A percentile compares a stretch with the other conserved stretches of the same genome.
Conservation (phyloP, 352 stramenopile genomes). For the Phytophthora ramorum region DNA sequence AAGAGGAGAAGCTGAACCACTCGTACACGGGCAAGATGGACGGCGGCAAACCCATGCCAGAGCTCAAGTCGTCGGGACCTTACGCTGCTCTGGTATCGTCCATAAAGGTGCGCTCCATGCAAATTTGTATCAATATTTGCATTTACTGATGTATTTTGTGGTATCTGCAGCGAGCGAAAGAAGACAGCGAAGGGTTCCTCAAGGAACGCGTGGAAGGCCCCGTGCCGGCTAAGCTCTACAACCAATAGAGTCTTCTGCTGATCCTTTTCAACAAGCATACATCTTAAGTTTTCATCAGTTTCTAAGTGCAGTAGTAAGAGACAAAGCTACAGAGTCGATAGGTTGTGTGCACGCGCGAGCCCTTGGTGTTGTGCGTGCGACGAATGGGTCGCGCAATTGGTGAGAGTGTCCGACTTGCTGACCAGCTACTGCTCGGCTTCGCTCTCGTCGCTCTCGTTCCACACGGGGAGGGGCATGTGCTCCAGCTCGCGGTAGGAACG, state of each 20-base stretch:
- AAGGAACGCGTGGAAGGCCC: constrained; percentile 87
- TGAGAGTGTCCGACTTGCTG: neutral
- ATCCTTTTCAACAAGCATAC: constrained; percentile 29
- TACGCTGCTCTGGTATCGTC: constrained; percentile 78
- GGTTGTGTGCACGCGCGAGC: constrained; percentile 11
- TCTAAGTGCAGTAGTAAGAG: constrained; percentile 18
- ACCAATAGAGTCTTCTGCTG: constrained; percentile 42
- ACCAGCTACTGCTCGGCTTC: constrained; percentile 28
- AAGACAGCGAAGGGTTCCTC: constrained; percentile 81
- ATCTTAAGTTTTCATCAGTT: constrained; percentile 40
- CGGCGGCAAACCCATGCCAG: constrained; percentile 60
- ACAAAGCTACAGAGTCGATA: constrained; percentile 26
- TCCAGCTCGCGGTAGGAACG: constrained; percentile 72
- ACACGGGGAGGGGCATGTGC: constrained; percentile 61
- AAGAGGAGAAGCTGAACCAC: constrained; percentile 64
- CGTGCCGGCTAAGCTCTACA: constrained; percentile 68
- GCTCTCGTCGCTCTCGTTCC: constrained; percentile 48
- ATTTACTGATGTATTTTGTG: neutral
- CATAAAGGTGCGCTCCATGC: constrained; percentile 59
- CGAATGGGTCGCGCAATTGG: constrained; percentile 16
- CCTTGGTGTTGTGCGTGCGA: constrained; percentile 6
- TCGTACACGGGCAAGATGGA: constrained; percentile 78
- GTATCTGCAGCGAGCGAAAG: constrained; percentile 63
- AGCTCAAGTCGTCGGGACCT: constrained; percentile 69
- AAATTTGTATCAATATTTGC: neutral